These are phyloP conservation scores for Chrysanthemum seticuspe DNA, from an alignment of 129 eudicot genomes.

Conservation along the genomic window DNA sequence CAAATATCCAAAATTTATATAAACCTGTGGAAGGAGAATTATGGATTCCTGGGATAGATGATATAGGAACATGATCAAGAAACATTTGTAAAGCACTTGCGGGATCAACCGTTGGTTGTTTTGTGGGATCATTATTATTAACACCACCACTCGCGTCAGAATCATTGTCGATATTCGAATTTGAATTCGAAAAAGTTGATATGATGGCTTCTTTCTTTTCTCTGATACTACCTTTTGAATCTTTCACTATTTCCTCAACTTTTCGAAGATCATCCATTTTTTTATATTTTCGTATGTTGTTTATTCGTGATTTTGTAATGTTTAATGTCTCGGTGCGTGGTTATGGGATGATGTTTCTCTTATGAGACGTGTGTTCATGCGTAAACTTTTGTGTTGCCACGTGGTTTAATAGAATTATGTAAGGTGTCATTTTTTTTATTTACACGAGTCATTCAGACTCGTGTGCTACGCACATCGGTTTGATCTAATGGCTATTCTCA, in stretches of 20 bases:
- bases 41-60: constrained; percentile 46
- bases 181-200: constrained; percentile 9
- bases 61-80: constrained; percentile 44
- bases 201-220: constrained; percentile 36
- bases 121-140: not conserved
- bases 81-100: constrained; percentile 42
- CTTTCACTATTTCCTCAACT: constrained; percentile 39
- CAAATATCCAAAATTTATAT: not conserved
- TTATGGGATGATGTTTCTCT: too few species aligned
- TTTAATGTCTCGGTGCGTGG: too few species aligned
- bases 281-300: too few species aligned
- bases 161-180: not conserved
- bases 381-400: too few species aligned
- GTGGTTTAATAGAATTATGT: too few species aligned
- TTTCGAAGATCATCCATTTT: constrained; percentile 27
- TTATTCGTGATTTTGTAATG: too few species aligned
- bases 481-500: too few species aligned
- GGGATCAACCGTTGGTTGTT: constrained; percentile 24
- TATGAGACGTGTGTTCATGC: too few species aligned
- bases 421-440: too few species aligned
- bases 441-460: too few species aligned
- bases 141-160: not conserved
- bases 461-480: too few species aligned
- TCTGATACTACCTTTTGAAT: constrained; percentile 32
- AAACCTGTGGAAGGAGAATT: constrained; percentile 38